These are phyloP conservation scores for Psophocarpus tetragonolobus DNA, from an alignment of 306 rosid species.

Conservation along the genomic window DNA sequence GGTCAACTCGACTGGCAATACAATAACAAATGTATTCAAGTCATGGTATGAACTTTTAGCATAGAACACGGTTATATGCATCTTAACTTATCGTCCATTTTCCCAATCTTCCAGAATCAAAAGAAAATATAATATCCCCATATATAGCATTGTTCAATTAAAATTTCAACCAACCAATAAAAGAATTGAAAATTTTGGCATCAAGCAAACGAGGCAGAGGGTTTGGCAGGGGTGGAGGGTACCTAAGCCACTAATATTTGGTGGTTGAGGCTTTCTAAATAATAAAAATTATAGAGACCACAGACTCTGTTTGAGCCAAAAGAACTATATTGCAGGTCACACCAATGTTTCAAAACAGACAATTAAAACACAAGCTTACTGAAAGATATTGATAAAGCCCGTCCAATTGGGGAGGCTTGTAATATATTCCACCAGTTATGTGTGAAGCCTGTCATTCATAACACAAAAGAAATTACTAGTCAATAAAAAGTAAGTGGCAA, in stretches of 20 bases:
- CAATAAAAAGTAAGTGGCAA: constrained; percentile 21
- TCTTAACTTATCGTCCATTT: not conserved
- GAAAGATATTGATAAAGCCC: constrained; percentile 92
- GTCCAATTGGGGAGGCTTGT: constrained; percentile 82
- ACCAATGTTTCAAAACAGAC: constrained; percentile 8
- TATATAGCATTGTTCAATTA: not conserved
- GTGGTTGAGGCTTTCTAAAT: not conserved
- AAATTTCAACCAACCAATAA: not conserved
- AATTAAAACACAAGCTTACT: constrained; percentile 52
- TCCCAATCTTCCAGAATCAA: not conserved
- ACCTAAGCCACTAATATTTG: not conserved
- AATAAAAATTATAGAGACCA: not conserved
- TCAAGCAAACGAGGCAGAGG: constrained; percentile 5
- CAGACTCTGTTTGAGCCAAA: not conserved
- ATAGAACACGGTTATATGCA: not conserved
- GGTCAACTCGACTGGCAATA: not conserved
- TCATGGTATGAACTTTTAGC: not conserved
- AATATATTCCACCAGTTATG: constrained; percentile 92
- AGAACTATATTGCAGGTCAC: constrained; percentile 1
- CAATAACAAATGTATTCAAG: not conserved
- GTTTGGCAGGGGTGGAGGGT: not conserved
- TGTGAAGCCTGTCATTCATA: constrained; percentile 72
- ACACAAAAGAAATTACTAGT: constrained; percentile 35
- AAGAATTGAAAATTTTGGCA: not conserved
- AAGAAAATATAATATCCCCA: not conserved